Base-by-base conservation (phyloP, 2,329 filamentous ascomycete species). In the Coniochaeta prunicola region DNA sequence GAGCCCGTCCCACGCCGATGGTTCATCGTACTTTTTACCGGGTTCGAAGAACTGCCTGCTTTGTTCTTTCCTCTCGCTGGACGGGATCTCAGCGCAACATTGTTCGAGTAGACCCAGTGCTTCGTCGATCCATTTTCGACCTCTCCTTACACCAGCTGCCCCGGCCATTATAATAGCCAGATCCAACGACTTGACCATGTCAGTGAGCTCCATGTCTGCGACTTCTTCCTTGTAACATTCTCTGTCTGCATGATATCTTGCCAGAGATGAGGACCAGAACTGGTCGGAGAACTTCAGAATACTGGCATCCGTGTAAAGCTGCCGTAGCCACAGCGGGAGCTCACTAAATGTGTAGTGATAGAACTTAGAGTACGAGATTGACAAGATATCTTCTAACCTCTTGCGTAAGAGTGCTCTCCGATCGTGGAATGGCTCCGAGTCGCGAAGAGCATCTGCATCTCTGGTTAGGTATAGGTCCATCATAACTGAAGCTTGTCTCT, bases 91-190 rank as follows among this genome's bases (percentile, higher is more conserved):
- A 19, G 57, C 38, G 65, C 65, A 72, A 5, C 68, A 63, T 9
- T 61, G 59, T 55, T 74, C 71, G 12, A 84, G 73, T 28, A 77
- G 55, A 3, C 71, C 69, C 26, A 89, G 66, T 0, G 80, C 77
- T 45, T 72, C 67, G 59, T 87, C 78, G 53, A 87, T 77, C 70
- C 80, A 83, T 3, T 13, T 54, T 21, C 72, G 67, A 8, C 82
- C 80, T 58, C 89, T 76, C 1, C 68, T 59, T 31, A 70, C 63
- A 0, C 80, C 77, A 1, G 83, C 83, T 0, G 82, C 88, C 1
- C 89, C 90, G 0, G 90, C 84, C 58, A 92, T 81, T 53, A 96
- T 90, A 50, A 96, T 73, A 0, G 89, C 87, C 70, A 86, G 85
- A 66, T 97, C 92, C 1, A 97, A 78, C 1, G 80, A 74, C 57